These are phyloP conservation scores for Dicorynia guianensis DNA, from an alignment of 306 rosid genomes.

Conservation along the genomic window DNA sequence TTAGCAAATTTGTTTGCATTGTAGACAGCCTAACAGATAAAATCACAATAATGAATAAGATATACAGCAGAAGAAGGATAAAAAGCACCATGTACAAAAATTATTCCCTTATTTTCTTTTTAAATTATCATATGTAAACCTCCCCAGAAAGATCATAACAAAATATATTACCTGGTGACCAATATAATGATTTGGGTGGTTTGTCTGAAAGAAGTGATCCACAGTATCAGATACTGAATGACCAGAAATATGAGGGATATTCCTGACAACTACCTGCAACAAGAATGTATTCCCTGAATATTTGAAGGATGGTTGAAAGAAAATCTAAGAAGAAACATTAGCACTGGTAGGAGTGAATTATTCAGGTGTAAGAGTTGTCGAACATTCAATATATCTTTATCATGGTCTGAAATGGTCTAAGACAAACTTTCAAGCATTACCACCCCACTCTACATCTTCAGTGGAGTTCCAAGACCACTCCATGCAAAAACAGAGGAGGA, in stretches of 20 bases:
- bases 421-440: conserved; percentile 6
- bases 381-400: background rate
- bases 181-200: conserved; percentile 86
- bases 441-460: conserved; percentile 10
- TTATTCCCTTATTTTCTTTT: background rate
- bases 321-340: background rate
- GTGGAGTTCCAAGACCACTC: conserved; percentile 3
- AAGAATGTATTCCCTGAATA: conserved; percentile 30
- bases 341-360: background rate
- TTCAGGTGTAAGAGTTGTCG: background rate
- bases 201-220: conserved; percentile 79
- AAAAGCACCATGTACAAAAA: conserved; percentile 9
- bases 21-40: conserved; percentile 78
- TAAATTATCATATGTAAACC: conserved; percentile 17
- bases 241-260: conserved; percentile 72
- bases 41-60: conserved; percentile 22
- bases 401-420: background rate
- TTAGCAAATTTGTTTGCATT: conserved; percentile 89
- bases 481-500: background rate
- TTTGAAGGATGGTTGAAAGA: background rate
- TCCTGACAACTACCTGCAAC: conserved; percentile 88
- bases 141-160: background rate
- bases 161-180: conserved; percentile 83
- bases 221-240: conserved; percentile 66
- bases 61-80: background rate